A percentile compares a stretch with the other conserved stretches of the same genome.
Evolutionary conservation across 1,139 yeast genomes (phyloP).

Genomic region (Kodamaea alishanica): DNA sequence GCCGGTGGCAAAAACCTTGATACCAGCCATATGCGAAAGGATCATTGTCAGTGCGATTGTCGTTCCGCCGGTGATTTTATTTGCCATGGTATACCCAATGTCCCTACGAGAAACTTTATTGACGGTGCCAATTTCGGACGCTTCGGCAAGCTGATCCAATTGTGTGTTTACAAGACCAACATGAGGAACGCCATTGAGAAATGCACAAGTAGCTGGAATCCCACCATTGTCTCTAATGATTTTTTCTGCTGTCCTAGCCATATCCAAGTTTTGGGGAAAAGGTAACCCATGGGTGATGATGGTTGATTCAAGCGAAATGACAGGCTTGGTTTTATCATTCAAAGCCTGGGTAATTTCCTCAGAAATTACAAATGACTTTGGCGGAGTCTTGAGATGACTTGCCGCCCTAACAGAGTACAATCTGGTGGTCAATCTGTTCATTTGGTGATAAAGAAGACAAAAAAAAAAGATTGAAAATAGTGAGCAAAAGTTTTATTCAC

Average conservation of each 20-base stretch:
- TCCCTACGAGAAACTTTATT: slow-evolving; percentile 79
- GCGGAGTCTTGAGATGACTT: neutral
- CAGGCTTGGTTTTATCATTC: slow-evolving; percentile 46
- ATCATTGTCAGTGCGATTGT: slow-evolving; percentile 91
- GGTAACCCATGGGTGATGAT: slow-evolving; percentile 91
- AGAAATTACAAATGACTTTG: slow-evolving; percentile 31
- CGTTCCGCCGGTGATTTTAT: slow-evolving; percentile 71
- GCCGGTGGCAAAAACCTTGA: slow-evolving; percentile 86
- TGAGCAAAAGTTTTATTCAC: too few relatives aligned
- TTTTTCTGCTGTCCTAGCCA: slow-evolving; percentile 69
- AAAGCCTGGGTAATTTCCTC: slow-evolving; percentile 65
- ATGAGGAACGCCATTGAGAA: slow-evolving; percentile 64
- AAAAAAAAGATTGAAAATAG: too few relatives aligned
- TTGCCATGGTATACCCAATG: slow-evolving; percentile 69
- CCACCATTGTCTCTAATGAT: slow-evolving; percentile 62
- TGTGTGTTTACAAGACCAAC: slow-evolving; percentile 59
- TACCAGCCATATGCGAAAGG: slow-evolving; percentile 69
- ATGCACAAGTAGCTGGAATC: slow-evolving; percentile 84
- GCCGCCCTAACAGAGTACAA: too few relatives aligned
- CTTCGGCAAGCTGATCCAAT: slow-evolving; percentile 48
- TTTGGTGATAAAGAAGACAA: too few relatives aligned
- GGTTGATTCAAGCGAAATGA: slow-evolving; percentile 81
- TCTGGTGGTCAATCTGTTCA: too few relatives aligned
- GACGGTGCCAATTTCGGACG: slow-evolving; percentile 25
- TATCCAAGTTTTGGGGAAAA: slow-evolving; percentile 65